Base-by-base conservation (phyloP, 495 filamentous ascomycete species). In the Trichocladium uniseriatum region DNA sequence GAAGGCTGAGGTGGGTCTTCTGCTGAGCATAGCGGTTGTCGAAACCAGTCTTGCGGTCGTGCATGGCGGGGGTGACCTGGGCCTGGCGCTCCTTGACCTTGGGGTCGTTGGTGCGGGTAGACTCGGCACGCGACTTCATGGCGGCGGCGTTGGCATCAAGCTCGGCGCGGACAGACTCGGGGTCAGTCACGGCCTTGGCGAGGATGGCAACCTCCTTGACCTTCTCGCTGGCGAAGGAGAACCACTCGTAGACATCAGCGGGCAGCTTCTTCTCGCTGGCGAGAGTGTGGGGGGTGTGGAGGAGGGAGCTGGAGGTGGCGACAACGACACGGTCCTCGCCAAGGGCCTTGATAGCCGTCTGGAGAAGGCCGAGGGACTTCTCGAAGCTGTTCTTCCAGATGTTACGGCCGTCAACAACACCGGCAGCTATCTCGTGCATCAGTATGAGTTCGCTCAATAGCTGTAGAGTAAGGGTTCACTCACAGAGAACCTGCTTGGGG, bases 341-440 rank as follows among this genome's bases (percentile, higher is more conserved):
- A 43, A 98, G 82, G 71, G 87, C 86, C 74, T 94, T 85, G 64
- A 95, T 75, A 53, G 89, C 91, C 31, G 80, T 77, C 78, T 96
- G 84, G 56, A 91, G 82, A 60, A 78, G 79, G 74, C 86, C 88
- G 57, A 96, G 89, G 55, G 91, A 87, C 60, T 79, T 79, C 78
- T 89, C 80, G 70, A 94, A 84, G 80, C 95, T 88, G 72, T 87
- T 95, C 88, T 98, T 97, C 92, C 92, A 98, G 80, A 98, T 98
- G 79, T 98, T 98, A 64, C 92, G 87, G 59, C 92, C 94, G 62
- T 97, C 89, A 55, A 98, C 92, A 57, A 98, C 83, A 83, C 92
- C 92, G 58, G 79, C 80, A 47, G 94, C 44, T 46, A 19, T 38
- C 28, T n/a, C 36, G n/a, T 19, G 21, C 1, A 34, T 46, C 38